Evolutionary conservation across 1,139 yeast species (phyloP).

Genomic region (Geotrichum citri-aurantii): DNA sequence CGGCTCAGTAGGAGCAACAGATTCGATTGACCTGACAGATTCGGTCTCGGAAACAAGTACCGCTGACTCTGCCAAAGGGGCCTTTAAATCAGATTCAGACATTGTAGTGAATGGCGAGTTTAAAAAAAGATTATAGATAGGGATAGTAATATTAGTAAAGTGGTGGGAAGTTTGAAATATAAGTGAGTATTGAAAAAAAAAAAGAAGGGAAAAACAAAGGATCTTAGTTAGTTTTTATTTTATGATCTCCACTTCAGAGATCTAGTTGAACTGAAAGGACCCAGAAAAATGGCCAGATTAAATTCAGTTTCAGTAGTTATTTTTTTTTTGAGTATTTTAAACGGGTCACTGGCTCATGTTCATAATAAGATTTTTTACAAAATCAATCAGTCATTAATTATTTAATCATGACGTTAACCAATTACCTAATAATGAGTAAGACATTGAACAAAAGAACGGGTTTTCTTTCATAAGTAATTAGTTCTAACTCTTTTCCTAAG

Average conservation of each 20-base stretch:
- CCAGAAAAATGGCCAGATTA: conserved; percentile 2
- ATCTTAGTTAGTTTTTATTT: background rate
- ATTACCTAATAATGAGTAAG: too few species aligned
- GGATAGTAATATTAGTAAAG: background rate
- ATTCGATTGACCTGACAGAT: background rate
- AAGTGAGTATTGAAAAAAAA: background rate
- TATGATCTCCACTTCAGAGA: background rate
- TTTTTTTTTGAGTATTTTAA: background rate
- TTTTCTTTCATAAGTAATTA: background rate
- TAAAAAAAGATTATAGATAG: background rate
- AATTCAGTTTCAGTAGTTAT: background rate
- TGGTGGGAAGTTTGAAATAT: background rate
- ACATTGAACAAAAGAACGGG: too few species aligned
- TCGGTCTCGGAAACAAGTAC: background rate
- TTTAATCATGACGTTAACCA: too few species aligned
- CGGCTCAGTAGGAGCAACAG: background rate
- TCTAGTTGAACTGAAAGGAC: background rate
- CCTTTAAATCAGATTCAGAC: background rate
- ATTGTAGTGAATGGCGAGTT: background rate
- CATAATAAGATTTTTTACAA: too few species aligned
- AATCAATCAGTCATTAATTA: too few species aligned
- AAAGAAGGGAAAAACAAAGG: background rate
- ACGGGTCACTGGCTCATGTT: background rate
- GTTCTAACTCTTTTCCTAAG: background rate
- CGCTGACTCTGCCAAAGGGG: background rate